Evolutionary conservation across 306 rosid species (phyloP), one percentile per base, ranked within the genome.

Genomic region (Prunus davidiana): DNA sequence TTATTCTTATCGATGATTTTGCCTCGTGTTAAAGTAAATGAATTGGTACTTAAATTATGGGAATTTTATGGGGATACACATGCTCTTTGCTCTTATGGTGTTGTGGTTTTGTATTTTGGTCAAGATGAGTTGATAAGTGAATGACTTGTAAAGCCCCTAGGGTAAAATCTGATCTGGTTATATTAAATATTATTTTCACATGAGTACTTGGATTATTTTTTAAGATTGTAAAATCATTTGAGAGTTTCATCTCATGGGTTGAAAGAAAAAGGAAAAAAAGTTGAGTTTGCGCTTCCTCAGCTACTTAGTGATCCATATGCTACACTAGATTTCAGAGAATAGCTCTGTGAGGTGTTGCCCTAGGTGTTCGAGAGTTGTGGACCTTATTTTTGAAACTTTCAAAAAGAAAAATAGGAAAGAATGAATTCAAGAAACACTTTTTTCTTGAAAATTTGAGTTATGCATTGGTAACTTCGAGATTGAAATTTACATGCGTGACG

Each of bases 161-260:
- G 12, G 43, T 12, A 13, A n/a, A 19, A 14, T 16, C 43, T 66
- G 63, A n/a, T 64, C 67, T 13, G 55, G 9, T 51, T 78, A 49
- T 12, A 24, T 22, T 34, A 63, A 47, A 18, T 73, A 6, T 41
- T 22, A 1, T 14, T 22, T 18, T 60, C 34, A 14, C 11, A n/a
- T 69, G 57, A 56, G 55, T 15, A 2, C 11, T 61, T 38, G 15
- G 57, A 13, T 57, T 58, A 24, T 4, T 51, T 12, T 14, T 49
- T 14, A 27, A 27, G 76, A 49, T 22, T 63, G 34, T 75, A 64
- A 75, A 56, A 67, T 72, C 72, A 28, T 32, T 66, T 75, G 38
- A 52, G 81, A 57, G 79, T 32, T 24, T 47, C 38, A 62, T 28
- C 45, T 62, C 2, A 6, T 18, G 45, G 22, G n/a, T 1, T 62